Percentiles rank a stretch among this genome's conserved stretches.
phyloP scores from a whole-genome alignment of 73 alveolate species.

The Loxodes magnus region DNA sequence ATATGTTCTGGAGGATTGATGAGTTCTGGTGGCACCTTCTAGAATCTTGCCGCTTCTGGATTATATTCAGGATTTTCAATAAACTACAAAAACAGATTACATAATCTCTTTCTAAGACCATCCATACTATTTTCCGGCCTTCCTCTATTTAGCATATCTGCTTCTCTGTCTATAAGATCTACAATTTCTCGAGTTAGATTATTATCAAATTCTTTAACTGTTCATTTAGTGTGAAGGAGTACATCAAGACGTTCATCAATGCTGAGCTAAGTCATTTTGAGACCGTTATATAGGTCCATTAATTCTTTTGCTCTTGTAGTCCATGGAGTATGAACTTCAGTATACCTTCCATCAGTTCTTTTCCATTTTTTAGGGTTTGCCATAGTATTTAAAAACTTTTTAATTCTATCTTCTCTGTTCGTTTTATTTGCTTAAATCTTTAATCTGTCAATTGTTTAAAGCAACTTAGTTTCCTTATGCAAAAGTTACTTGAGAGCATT shows the following conservation, averaged over 20 bases:
- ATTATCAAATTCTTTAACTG: constrained; percentile 97
- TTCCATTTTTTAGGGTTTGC: constrained; percentile 73
- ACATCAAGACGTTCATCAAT: constrained; percentile 95
- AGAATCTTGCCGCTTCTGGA: constrained; percentile 98
- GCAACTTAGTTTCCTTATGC: constrained; percentile 93
- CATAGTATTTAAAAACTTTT: constrained; percentile 83
- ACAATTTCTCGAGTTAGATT: constrained; percentile 95
- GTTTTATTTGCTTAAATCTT: constrained; percentile 84
- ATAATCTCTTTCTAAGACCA: constrained; percentile 90
- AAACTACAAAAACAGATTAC: constrained; percentile 91
- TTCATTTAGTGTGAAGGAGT: constrained; percentile 92
- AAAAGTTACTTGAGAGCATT: constrained; percentile 83
- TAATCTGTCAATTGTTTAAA: constrained; percentile 95
- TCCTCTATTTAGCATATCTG: constrained; percentile 99
- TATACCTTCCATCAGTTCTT: constrained; percentile 36
- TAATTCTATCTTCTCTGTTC: constrained; percentile 89
- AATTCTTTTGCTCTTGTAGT: constrained; percentile 92
- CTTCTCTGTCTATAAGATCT: constrained; percentile 98
- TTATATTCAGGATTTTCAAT: constrained; percentile 98
- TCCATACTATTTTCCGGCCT: constrained; percentile 93
- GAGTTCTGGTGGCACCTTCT: constrained; percentile 92
- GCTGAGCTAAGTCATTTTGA: constrained; percentile 51
- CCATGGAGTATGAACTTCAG: constrained; percentile 94
- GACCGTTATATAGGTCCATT: constrained; percentile 95
- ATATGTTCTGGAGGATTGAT: too few relatives aligned